Base-by-base conservation (phyloP, 495 filamentous ascomycete genomes). In the Xylaria acuta region DNA sequence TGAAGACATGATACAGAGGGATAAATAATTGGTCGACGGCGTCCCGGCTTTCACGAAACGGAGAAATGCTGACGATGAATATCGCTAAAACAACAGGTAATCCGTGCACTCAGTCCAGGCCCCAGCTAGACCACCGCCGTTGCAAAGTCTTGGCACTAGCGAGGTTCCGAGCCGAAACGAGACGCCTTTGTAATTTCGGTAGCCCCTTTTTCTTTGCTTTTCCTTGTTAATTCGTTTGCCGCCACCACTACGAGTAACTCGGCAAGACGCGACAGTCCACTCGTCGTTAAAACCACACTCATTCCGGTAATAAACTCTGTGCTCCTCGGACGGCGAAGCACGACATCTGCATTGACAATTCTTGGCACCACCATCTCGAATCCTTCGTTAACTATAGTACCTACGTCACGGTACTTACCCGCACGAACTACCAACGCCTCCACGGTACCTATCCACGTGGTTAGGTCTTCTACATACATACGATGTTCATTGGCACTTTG, bases 401-500 rank as follows among this genome's bases (percentile, higher is more conserved):
- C 16, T n/a, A 49, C 45, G 45, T 49, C 45, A 49, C 45, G 45
- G 16, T 51, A 56, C 53, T 18, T 18, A 22, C 4, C 34, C 2
- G 32, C 2, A 60, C 32, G 25, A 20, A 38, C 58, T n/a, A 22
- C 25, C 8, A 38, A 18, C 32, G 58, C 58, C 58, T 60, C 58
- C 18, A 38, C 20, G 38, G 3, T 38, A 60, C 25, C 9, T 60
- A 18, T 25, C 43, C 47, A 54, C 47, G 47, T 51, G 47, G 47
- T 25, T 51, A 51, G 47, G 7, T 25, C 22, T 4, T 36, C 18
- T 22, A 41, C 45, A 58, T 71, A 73, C n/a, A 58, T 71, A 73
- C n/a, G 9, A 77, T 76, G 77, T 56, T 66, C 51, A 62, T 69
- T 27, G 65, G 72, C 63, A 72, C 40, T 38, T 68, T 67, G 4